A percentile compares a stretch with the other conserved stretches of the same genome.
phyloP scores from a whole-genome alignment of 1,284 basidiomycete genomes.

The Gomphus sp. region DNA sequence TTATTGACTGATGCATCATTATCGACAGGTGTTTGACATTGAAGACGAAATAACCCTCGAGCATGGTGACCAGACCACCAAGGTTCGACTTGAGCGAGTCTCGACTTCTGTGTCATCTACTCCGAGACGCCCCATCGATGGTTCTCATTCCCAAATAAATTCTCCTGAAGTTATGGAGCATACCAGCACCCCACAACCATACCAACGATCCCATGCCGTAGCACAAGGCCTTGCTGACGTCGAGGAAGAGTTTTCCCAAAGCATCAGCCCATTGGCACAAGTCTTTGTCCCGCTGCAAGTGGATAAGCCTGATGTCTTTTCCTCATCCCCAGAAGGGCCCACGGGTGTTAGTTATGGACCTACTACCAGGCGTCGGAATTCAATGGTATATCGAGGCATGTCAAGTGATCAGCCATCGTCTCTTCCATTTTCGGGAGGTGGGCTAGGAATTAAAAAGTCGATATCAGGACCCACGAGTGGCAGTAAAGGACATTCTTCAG shows the following conservation, averaged over 20 bases:
- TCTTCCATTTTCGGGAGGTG: constrained; percentile 12
- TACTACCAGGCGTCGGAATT: constrained; percentile 46
- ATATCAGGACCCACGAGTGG: constrained; percentile 5
- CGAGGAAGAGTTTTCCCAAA: constrained; percentile 25
- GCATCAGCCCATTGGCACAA: constrained; percentile 58
- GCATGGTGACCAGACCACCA: constrained; percentile 20
- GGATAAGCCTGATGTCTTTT: constrained; percentile 30
- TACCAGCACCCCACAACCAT: constrained; percentile 16
- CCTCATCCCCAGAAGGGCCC: constrained; percentile 12
- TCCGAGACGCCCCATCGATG: constrained; percentile 17
- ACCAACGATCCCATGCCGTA: constrained; percentile 38
- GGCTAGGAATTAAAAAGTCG: constrained; percentile 4
- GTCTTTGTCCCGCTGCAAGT: constrained; percentile 54
- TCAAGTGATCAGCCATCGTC: constrained; percentile 20
- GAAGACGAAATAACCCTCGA: constrained; percentile 49
- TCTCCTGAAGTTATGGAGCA: background rate
- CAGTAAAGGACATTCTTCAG: constrained; percentile 1
- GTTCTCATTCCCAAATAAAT: constrained; percentile 1
- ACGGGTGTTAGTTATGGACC: constrained; percentile 48
- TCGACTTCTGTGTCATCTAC: constrained; percentile 9
- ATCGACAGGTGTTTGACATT: constrained; percentile 68
- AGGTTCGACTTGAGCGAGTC: constrained; percentile 1
- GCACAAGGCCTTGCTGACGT: constrained; percentile 33
- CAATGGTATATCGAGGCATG: constrained; percentile 20
- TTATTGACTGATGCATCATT: background rate